Base-by-base conservation (phyloP, 306 rosid species). In the Prunus salicina region DNA sequence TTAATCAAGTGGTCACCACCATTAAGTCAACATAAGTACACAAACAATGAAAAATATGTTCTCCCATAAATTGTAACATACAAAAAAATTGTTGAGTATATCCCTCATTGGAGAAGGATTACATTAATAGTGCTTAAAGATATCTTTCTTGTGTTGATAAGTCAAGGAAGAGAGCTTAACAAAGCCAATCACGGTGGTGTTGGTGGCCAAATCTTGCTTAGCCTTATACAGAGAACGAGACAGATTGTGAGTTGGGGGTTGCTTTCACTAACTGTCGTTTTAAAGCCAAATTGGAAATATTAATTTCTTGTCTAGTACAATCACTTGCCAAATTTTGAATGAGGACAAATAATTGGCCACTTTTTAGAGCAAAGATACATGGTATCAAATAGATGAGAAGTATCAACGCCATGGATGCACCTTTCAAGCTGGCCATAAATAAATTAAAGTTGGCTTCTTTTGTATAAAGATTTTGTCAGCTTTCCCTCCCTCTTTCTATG, bases 181-280 rank as follows among this genome's bases (percentile, higher is more conserved):
- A 82, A 80, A 84, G 88, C 79, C 81, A 84, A 82, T 84, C 88
- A 80, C 38, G 75, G 84, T 19, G 68, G 76, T 14, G 58, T 78
- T 76, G 73, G 86, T 75, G 72, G 30, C 19, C 27, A 27, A 65
- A 24, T 75, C 64, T 20, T 86, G 88, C 84, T 82, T 87, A 87
- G 19, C 87, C 81, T 41, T 71, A 72, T 49, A 41, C 28, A 63
- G 87, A 81, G 84, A 51, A 56, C 75, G 79, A 81, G 77, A 85
- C 81, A 83, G 69, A 69, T 69, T 61, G 60, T 77, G 67, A 85
- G 76, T 25, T 75, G 45, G 62, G 62, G 76, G 88, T 85, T 81
- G 85, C 88, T 89, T 85, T 89, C 86, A 68, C 78, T 81, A 77
- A 58, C 71, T 77, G 82, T 85, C 64, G 64, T 16, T 67, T 79